Conservation (phyloP, 129 eudicot species). For the Flaveria linearis region DNA sequence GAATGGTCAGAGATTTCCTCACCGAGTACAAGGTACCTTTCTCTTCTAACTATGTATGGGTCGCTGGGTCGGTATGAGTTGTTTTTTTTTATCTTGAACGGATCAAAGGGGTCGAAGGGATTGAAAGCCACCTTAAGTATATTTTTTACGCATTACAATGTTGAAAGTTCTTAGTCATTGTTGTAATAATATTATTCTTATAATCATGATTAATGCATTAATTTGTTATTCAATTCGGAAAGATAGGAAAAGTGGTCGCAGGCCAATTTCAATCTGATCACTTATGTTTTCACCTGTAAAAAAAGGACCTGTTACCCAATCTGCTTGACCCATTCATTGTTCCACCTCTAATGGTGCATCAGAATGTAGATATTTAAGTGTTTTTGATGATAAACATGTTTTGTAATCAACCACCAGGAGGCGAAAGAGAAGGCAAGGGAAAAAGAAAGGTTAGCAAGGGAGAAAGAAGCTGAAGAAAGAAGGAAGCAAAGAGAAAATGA, state of each 20-base stretch:
- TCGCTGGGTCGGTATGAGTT: too few relatives aligned
- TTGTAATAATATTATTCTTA: neutral
- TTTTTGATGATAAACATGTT: neutral
- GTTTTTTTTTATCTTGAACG: neutral
- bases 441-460: constrained; percentile 83
- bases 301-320: neutral
- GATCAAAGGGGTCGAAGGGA: neutral
- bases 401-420: constrained; percentile 49
- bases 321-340: neutral
- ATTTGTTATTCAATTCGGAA: neutral
- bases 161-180: neutral
- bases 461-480: constrained; percentile 84
- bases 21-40: constrained; percentile 62
- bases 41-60: neutral
- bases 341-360: neutral
- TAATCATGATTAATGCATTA: neutral
- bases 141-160: neutral
- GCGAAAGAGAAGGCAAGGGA: constrained; percentile 92
- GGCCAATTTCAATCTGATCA: neutral
- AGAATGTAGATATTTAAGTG: neutral
- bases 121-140: neutral
- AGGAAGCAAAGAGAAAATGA: constrained; percentile 75
- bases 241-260: neutral
- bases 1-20: constrained; percentile 79
- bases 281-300: too few relatives aligned